Percentiles rank a stretch among this genome's conserved stretches.
These are phyloP conservation scores for Penicillium longicatenatum DNA, from an alignment of 495 filamentous ascomycete species.

Conservation along the genomic window DNA sequence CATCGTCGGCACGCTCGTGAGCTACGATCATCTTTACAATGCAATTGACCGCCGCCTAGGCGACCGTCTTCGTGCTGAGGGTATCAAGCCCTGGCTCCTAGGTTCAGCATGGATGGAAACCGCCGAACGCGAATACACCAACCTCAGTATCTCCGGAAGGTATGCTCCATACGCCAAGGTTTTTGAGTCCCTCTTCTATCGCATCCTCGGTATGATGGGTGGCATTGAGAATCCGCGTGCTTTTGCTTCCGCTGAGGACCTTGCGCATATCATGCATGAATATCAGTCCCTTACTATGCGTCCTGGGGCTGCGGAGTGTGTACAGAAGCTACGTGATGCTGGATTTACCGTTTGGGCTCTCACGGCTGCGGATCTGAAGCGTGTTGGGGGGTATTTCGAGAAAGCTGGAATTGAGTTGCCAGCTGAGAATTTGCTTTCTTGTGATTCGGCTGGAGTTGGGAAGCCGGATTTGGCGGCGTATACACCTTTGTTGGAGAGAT, in stretches of 20 bases:
- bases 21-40: conserved; percentile 34
- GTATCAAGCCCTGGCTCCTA: conserved; percentile 36
- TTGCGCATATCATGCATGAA: conserved; percentile 26
- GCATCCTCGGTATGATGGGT: conserved; percentile 33
- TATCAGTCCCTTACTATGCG: conserved; percentile 33
- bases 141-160: conserved; percentile 36
- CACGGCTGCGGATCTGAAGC: conserved; percentile 38
- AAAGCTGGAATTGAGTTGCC: conserved; percentile 37
- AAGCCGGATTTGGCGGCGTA: conserved; percentile 37
- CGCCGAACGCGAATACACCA: conserved; percentile 46
- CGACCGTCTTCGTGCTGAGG: conserved; percentile 33
- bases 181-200: conserved; percentile 41
- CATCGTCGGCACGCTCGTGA: conserved; percentile 42
- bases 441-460: conserved; percentile 32
- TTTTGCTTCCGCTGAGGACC: conserved; percentile 36
- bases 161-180: conserved; percentile 34
- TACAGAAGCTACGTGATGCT: conserved; percentile 36
- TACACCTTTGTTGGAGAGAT: conserved; percentile 24
- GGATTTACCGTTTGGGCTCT: conserved; percentile 47
- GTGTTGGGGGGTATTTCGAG: conserved; percentile 41
- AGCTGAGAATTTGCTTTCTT: conserved; percentile 35
- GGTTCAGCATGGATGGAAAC: conserved; percentile 43
- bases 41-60: conserved; percentile 35
- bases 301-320: conserved; percentile 33
- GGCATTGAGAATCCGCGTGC: conserved; percentile 27